phyloP scores from a whole-genome alignment of 1,284 basidiomycete genomes.

The Naganishia sp. region DNA sequence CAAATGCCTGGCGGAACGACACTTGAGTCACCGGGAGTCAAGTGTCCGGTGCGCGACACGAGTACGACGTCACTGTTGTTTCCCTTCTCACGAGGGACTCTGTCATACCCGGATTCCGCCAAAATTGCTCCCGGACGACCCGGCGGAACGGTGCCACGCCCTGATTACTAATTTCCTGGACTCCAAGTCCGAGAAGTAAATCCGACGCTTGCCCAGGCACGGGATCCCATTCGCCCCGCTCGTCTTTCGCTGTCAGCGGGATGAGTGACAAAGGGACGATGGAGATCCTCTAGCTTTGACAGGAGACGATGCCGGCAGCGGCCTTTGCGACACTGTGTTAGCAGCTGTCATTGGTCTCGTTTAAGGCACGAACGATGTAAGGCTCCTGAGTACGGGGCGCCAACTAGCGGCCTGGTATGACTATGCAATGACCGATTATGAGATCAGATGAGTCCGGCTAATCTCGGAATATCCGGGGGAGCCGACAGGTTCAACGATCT shows the following conservation, averaged over 20 bases:
- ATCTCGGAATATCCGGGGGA: too few relatives aligned
- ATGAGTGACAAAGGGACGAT: conserved; percentile 5
- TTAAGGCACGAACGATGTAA: not conserved
- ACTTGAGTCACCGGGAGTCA: too few relatives aligned
- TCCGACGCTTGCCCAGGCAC: not conserved
- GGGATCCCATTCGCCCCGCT: not conserved
- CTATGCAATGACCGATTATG: too few relatives aligned
- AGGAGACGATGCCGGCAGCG: not conserved
- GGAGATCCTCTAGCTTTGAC: not conserved
- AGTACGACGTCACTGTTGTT: too few relatives aligned
- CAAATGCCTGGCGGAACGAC: too few relatives aligned
- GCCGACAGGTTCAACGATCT: too few relatives aligned
- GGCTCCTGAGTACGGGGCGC: too few relatives aligned
- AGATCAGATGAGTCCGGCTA: too few relatives aligned
- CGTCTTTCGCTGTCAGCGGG: not conserved
- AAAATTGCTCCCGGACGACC: not conserved
- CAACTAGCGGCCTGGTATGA: too few relatives aligned
- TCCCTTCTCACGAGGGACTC: too few relatives aligned
- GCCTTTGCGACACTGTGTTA: conserved; percentile 4
- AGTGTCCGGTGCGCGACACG: too few relatives aligned
- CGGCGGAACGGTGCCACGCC: conserved; percentile 1
- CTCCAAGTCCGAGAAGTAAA: not conserved
- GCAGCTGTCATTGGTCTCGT: not conserved
- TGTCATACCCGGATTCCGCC: not conserved
- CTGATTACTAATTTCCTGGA: not conserved